Evolutionary conservation across 768 basidiomycete genomes (phyloP).

Genomic region (Dioszegia aurantiaca): DNA sequence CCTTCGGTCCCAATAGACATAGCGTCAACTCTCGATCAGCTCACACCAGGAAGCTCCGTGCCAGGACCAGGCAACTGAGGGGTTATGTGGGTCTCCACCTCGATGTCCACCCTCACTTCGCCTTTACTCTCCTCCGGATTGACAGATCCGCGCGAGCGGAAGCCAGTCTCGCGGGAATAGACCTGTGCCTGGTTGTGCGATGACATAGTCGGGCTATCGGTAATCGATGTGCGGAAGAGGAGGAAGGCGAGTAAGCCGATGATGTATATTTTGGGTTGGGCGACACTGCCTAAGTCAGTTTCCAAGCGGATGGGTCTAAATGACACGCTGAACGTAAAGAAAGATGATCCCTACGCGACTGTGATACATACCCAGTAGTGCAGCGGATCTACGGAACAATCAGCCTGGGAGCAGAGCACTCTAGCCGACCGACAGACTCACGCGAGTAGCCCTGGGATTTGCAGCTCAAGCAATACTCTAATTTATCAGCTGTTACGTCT

Average conservation of each 20-base stretch:
- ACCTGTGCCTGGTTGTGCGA: background rate
- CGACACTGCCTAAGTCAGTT: background rate
- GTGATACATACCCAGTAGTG: too few relatives aligned
- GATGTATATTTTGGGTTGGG: slow-evolving; percentile 9
- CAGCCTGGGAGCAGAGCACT: too few relatives aligned
- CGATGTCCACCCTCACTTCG: slow-evolving; percentile 5
- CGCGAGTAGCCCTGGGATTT: slow-evolving; percentile 1
- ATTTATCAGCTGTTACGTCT: background rate
- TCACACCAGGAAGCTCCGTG: background rate
- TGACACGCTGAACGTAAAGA: background rate
- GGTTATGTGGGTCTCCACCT: background rate
- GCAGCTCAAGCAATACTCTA: background rate
- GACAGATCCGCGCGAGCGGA: background rate
- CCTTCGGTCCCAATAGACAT: too few relatives aligned
- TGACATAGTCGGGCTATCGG: background rate
- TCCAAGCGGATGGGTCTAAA: too few relatives aligned
- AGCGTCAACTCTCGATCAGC: background rate
- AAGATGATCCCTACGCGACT: slow-evolving; percentile 3
- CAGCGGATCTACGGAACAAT: too few relatives aligned
- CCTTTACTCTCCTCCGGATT: background rate
- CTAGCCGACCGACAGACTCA: too few relatives aligned
- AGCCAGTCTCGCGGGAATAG: background rate
- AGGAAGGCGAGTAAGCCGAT: background rate
- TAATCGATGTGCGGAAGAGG: background rate
- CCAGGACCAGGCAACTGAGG: background rate